Conservation (phyloP, 1,139 yeast genomes). For the Blastobotrys capitulatus region DNA sequence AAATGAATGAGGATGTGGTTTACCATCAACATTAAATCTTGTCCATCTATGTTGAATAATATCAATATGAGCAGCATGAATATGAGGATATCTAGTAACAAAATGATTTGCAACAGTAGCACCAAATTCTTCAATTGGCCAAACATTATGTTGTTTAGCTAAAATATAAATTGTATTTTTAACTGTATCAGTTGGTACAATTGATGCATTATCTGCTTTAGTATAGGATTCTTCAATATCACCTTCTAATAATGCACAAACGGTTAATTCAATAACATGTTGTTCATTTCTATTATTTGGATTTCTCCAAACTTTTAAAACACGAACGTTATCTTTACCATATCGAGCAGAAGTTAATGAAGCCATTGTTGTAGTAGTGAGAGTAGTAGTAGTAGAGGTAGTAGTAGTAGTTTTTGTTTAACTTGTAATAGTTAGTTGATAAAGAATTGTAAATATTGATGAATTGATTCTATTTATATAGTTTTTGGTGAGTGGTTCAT, state of each 20-base stretch:
- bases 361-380: no score
- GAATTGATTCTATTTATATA: no score
- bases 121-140: constrained; percentile 90
- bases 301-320: constrained; percentile 79
- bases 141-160: constrained; percentile 68
- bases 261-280: constrained; percentile 81
- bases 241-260: constrained; percentile 68
- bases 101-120: constrained; percentile 81
- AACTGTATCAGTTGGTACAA: constrained; percentile 92
- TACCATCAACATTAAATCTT: constrained; percentile 67
- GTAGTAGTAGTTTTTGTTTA: no score
- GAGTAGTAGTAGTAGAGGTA: no score
- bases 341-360: constrained; percentile 60
- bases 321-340: constrained; percentile 90
- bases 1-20: constrained; percentile 77
- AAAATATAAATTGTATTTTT: constrained; percentile 79
- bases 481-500: no score
- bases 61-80: constrained; percentile 60
- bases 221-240: constrained; percentile 76
- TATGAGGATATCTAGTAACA: constrained; percentile 60
- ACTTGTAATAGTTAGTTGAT: no score
- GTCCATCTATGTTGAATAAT: constrained; percentile 76
- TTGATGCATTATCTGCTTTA: constrained; percentile 76
- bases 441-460: no score
- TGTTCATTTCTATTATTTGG: constrained; percentile 63